A percentile compares a stretch with the other conserved stretches of the same genome.
Conservation (phyloP, 805 yeast species). For the Tetrapisispora iriomotensis region DNA sequence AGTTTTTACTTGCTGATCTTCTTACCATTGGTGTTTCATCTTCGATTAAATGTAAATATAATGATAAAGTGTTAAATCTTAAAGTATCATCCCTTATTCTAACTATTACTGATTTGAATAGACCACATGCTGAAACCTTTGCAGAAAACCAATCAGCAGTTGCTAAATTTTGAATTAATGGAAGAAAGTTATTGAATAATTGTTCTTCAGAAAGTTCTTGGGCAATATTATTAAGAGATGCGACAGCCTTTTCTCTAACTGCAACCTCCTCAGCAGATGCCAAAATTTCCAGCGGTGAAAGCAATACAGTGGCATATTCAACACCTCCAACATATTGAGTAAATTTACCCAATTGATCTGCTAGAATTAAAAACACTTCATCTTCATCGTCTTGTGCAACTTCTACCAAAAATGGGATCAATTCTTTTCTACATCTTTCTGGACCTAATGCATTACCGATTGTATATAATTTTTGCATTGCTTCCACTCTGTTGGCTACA, state of each 20-base stretch:
- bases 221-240: conserved; percentile 66
- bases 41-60: conserved; percentile 60
- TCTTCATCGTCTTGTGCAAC: conserved; percentile 96
- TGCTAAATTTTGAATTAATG: conserved; percentile 66
- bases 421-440: conserved; percentile 83
- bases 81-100: conserved; percentile 44
- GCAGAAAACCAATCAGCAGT: conserved; percentile 92
- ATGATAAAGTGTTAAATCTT: conserved; percentile 52
- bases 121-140: conserved; percentile 84
- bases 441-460: conserved; percentile 93
- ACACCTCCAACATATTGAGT: conserved; percentile 85
- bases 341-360: conserved; percentile 81
- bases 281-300: conserved; percentile 66
- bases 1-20: conserved; percentile 83
- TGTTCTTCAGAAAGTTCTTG: conserved; percentile 53
- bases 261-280: conserved; percentile 94
- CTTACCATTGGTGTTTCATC: conserved; percentile 99
- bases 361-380: conserved; percentile 89
- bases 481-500: conserved; percentile 83
- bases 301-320: conserved; percentile 45
- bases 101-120: conserved; percentile 60
- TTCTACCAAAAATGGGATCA: conserved; percentile 76
- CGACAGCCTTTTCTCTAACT: conserved; percentile 90
- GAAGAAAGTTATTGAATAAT: conserved; percentile 56
- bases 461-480: conserved; percentile 89